Percentiles rank a stretch among this genome's conserved stretches.
Conservation (phyloP, 1,284 basidiomycete species). For the Phellopilus nigrolimitatus region DNA sequence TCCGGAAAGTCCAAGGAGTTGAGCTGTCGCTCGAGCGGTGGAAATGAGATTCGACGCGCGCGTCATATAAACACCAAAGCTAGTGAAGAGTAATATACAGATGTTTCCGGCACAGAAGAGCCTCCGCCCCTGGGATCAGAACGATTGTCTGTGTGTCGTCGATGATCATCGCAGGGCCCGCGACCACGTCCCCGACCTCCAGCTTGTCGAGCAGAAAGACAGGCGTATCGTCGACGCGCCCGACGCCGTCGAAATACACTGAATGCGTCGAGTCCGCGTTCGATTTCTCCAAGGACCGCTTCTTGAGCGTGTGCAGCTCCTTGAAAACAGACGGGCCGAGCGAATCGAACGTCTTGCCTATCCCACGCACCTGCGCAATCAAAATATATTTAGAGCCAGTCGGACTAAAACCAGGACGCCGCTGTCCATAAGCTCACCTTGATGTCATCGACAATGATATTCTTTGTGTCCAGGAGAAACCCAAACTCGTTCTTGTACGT, state of each 20-base stretch:
- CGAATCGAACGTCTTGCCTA: constrained; percentile 86
- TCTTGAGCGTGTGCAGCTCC: constrained; percentile 54
- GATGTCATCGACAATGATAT: constrained; percentile 86
- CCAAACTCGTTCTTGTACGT: constrained; percentile 86
- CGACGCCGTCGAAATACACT: constrained; percentile 77
- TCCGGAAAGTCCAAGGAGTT: too few species aligned
- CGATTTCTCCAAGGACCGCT: constrained; percentile 36
- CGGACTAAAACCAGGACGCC: not conserved
- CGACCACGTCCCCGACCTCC: constrained; percentile 62
- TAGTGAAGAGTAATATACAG: constrained; percentile 53
- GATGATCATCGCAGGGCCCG: constrained; percentile 86
- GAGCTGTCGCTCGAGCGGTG: too few species aligned
- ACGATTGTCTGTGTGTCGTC: constrained; percentile 93
- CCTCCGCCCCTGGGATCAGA: constrained; percentile 65
- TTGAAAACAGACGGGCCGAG: constrained; percentile 78
- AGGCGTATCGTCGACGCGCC: constrained; percentile 73
- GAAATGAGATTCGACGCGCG: too few species aligned
- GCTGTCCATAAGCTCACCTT: constrained; percentile 50
- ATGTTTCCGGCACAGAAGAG: constrained; percentile 64
- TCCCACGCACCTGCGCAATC: constrained; percentile 54
- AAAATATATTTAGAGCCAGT: not conserved
- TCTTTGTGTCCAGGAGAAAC: constrained; percentile 79
- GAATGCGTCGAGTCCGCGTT: constrained; percentile 50
- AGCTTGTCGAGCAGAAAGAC: constrained; percentile 72
- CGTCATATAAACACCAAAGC: too few species aligned